Conservation (phyloP, 1,284 basidiomycete species). For the Wolfiporia cocos region DNA sequence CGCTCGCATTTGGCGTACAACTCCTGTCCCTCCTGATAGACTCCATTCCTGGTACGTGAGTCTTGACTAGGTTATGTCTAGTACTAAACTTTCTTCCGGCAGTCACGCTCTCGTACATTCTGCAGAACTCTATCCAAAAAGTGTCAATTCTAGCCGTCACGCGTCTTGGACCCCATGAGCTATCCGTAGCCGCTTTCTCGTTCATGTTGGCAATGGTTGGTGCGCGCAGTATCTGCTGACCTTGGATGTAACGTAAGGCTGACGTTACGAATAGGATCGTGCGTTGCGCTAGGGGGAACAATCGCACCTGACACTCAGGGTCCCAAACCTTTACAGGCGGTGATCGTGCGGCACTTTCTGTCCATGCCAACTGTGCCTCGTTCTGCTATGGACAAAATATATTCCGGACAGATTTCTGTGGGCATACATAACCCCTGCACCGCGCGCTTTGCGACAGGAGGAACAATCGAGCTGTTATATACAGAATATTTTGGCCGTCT, state of each 20-base stretch:
- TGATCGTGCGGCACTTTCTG: slow-evolving; percentile 44
- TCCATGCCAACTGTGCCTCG: slow-evolving; percentile 66
- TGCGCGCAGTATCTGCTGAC: not conserved
- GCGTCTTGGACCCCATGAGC: slow-evolving; percentile 54
- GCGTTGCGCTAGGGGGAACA: slow-evolving; percentile 68
- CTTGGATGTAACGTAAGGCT: not conserved
- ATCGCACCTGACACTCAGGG: slow-evolving; percentile 71
- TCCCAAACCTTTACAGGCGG: slow-evolving; percentile 71
- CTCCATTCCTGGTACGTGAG: not conserved
- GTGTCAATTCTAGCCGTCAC: slow-evolving; percentile 54
- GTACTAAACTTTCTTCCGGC: not conserved
- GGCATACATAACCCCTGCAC: slow-evolving; percentile 52
- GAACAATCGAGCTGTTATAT: slow-evolving; percentile 47
- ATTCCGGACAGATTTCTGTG: slow-evolving; percentile 57
- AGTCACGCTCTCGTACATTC: slow-evolving; percentile 38
- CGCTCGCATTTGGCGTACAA: too few relatives aligned
- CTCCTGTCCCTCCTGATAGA: not conserved
- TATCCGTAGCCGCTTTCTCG: slow-evolving; percentile 65
- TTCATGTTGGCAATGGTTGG: slow-evolving; percentile 64
- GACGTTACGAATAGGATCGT: slow-evolving; percentile 46
- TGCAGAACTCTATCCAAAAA: slow-evolving; percentile 68
- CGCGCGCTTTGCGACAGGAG: slow-evolving; percentile 60
- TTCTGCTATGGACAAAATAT: slow-evolving; percentile 56
- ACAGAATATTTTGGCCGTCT: slow-evolving; percentile 55
- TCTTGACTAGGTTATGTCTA: not conserved